Evolutionary conservation across 2,329 filamentous ascomycete genomes (phyloP).

Genomic region (Monosporascus sp.): DNA sequence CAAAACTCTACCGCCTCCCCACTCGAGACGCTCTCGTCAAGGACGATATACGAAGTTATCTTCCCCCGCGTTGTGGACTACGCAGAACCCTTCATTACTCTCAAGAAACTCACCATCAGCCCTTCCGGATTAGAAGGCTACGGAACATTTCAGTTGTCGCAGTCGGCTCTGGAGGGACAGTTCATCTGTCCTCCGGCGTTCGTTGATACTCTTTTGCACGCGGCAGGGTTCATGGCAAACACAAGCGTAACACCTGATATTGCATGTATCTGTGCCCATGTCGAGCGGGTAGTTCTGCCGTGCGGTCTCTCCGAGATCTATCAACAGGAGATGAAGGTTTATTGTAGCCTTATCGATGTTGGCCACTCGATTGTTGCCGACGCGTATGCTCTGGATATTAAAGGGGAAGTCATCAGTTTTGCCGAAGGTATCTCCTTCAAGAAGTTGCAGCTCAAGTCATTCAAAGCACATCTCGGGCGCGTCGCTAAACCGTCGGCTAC

Average conservation of each 20-base stretch:
- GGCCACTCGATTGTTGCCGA: slow-evolving; percentile 20
- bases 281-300: slow-evolving; percentile 18
- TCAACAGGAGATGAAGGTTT: slow-evolving; percentile 16
- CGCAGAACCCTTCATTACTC: slow-evolving; percentile 17
- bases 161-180: slow-evolving; percentile 2
- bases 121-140: slow-evolving; percentile 14
- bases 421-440: slow-evolving; percentile 25
- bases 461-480: slow-evolving; percentile 12
- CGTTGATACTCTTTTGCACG: slow-evolving; percentile 26
- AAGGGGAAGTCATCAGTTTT: slow-evolving; percentile 16
- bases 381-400: slow-evolving; percentile 17
- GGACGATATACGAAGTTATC: slow-evolving; percentile 24
- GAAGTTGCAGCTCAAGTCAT: slow-evolving; percentile 29
- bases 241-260: slow-evolving; percentile 17
- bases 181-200: slow-evolving; percentile 22
- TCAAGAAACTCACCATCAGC: slow-evolving; percentile 20
- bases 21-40: slow-evolving; percentile 16
- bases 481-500: not conserved
- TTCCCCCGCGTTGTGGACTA: slow-evolving; percentile 27
- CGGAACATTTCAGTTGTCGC: slow-evolving; percentile 5
- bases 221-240: slow-evolving; percentile 28
- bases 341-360: slow-evolving; percentile 22
- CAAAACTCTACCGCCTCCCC: not conserved
- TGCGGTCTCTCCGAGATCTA: slow-evolving; percentile 4
- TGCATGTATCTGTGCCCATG: slow-evolving; percentile 23